Conservation (phyloP, 345 rosid species). For the Isatis tinctoria region DNA sequence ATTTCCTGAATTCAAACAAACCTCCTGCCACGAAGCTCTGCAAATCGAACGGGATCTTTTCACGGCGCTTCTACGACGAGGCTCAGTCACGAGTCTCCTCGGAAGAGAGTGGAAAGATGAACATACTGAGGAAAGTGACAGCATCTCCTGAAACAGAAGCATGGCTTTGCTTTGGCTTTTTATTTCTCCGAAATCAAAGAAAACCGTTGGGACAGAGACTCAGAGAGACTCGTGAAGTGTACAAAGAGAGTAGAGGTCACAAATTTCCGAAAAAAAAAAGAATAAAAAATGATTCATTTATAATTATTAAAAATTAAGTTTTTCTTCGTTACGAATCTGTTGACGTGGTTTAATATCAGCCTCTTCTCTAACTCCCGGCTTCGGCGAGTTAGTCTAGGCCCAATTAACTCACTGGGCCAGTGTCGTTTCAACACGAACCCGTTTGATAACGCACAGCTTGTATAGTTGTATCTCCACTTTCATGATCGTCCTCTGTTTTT, state of each 20-base stretch:
- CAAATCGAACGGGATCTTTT: slow-evolving; percentile 37
- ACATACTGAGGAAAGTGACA: slow-evolving; percentile 22
- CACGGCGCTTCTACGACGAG: not conserved
- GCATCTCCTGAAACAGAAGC: slow-evolving; percentile 36
- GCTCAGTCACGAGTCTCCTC: not conserved
- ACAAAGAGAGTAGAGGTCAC: not conserved
- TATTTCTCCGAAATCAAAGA: not conserved
- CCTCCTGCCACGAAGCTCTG: slow-evolving; percentile 94
- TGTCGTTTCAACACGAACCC: not conserved
- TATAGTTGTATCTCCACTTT: not conserved
- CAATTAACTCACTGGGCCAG: not conserved
- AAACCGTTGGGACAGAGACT: no score
- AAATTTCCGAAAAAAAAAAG: not conserved
- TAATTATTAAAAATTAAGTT: not conserved
- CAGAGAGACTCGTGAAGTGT: no score
- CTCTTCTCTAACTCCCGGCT: not conserved
- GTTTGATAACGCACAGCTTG: not conserved
- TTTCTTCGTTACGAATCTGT: not conserved
- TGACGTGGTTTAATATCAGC: slow-evolving; percentile 17
- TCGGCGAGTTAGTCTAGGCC: not conserved
- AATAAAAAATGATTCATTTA: not conserved
- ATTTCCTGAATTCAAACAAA: not conserved
- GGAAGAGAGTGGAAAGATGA: slow-evolving; percentile 33
- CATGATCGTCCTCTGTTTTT: not conserved
- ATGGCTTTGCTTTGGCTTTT: slow-evolving; percentile 11